These are phyloP conservation scores for Streptanthus diversifolius DNA, from an alignment of 345 rosid species.

Conservation along the genomic window DNA sequence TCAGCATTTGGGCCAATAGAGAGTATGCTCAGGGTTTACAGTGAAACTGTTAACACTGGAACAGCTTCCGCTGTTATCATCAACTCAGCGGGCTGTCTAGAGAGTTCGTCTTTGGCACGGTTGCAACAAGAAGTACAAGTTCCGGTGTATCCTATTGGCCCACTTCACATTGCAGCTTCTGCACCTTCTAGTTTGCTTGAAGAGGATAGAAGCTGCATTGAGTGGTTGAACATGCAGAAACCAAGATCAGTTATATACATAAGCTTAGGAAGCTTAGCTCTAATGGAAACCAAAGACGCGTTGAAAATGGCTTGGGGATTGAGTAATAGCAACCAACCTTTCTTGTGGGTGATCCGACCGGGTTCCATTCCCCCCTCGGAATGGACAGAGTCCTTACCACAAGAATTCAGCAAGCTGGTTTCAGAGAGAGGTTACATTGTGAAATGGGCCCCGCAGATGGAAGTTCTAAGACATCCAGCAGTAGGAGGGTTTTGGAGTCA, in stretches of 20 bases:
- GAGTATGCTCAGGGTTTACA: slow-evolving; percentile 18
- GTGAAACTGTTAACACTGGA: slow-evolving; percentile 13
- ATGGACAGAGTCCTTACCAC: slow-evolving; percentile 35
- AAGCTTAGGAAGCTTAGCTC: slow-evolving; percentile 56
- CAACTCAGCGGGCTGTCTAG: slow-evolving; percentile 33
- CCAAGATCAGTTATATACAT: slow-evolving; percentile 51
- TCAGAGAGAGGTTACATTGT: slow-evolving; percentile 40
- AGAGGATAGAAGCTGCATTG: slow-evolving; percentile 45
- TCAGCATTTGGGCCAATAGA: slow-evolving; percentile 30
- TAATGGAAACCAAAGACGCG: slow-evolving; percentile 26
- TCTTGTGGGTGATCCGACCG: slow-evolving; percentile 48
- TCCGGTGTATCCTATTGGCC: slow-evolving; percentile 37
- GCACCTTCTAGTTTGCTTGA: slow-evolving; percentile 35
- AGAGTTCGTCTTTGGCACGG: slow-evolving; percentile 24
- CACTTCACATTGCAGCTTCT: slow-evolving; percentile 26
- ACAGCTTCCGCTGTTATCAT: slow-evolving; percentile 31
- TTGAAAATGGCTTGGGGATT: slow-evolving; percentile 41
- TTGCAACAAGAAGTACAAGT: slow-evolving; percentile 23
- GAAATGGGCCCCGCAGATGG: slow-evolving; percentile 54
- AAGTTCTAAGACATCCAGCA: slow-evolving; percentile 43
- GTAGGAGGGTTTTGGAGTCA: slow-evolving; percentile 54
- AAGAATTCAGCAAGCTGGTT: slow-evolving; percentile 28
- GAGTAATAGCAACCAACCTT: slow-evolving; percentile 41
- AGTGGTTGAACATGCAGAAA: slow-evolving; percentile 46
- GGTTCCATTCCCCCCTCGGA: slow-evolving; percentile 25